Evolutionary conservation across 1,284 basidiomycete genomes (phyloP).

Genomic region (Lentinula novae-zelandiae): DNA sequence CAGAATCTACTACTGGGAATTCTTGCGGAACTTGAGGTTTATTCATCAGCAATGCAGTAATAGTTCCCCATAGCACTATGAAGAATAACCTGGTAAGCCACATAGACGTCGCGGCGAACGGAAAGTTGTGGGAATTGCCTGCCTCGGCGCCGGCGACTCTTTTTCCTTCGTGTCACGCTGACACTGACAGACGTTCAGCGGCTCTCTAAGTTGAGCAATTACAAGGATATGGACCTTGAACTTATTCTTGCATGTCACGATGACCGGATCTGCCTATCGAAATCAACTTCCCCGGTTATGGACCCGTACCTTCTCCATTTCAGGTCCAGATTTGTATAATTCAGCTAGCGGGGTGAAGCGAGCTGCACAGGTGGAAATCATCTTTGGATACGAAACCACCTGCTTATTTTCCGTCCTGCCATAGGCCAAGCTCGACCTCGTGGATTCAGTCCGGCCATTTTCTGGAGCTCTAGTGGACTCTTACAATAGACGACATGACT

Average conservation of each 20-base stretch:
- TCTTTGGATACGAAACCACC: not conserved
- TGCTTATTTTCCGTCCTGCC: not conserved
- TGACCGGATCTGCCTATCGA: not conserved
- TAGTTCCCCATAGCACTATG: not conserved
- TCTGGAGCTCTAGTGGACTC: slow-evolving; percentile 62
- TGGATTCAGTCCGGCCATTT: slow-evolving; percentile 45
- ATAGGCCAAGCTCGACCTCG: slow-evolving; percentile 49
- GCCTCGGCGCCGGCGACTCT: not conserved
- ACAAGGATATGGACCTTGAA: not conserved
- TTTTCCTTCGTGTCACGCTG: not conserved
- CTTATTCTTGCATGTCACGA: not conserved
- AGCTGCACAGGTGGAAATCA: not conserved
- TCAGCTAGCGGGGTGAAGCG: slow-evolving; percentile 1
- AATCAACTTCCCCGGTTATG: not conserved
- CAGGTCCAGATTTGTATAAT: not conserved
- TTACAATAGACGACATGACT: slow-evolving; percentile 72
- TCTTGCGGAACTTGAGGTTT: not conserved
- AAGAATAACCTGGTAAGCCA: not conserved
- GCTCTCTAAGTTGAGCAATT: not conserved
- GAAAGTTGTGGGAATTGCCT: not conserved
- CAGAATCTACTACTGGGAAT: not conserved
- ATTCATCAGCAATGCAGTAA: not conserved
- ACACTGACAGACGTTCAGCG: not conserved
- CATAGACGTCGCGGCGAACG: not conserved
- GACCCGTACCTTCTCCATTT: not conserved